phyloP scores from a whole-genome alignment of 306 rosid genomes.

The Leucaena leucocephala region DNA sequence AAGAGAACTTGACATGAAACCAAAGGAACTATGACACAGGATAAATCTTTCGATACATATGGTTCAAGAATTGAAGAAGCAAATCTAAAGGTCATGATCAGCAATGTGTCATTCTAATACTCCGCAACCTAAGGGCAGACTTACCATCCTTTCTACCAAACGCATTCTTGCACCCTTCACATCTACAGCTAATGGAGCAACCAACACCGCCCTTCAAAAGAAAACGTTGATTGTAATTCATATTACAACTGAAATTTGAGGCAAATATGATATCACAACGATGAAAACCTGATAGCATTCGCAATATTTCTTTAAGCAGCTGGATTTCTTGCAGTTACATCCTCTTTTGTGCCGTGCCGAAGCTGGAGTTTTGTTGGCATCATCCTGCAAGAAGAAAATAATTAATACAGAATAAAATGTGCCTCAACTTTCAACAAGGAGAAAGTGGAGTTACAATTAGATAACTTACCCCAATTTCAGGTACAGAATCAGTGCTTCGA shows the following conservation, averaged over 20 bases:
- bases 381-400: slow-evolving; percentile 56
- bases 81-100: background rate
- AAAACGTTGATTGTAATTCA: slow-evolving; percentile 44
- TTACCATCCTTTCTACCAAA: slow-evolving; percentile 89
- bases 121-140: slow-evolving; percentile 21
- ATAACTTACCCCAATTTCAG: slow-evolving; percentile 73
- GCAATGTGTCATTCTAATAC: slow-evolving; percentile 16
- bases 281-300: slow-evolving; percentile 85
- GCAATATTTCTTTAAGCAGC: slow-evolving; percentile 81
- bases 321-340: slow-evolving; percentile 96
- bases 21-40: background rate
- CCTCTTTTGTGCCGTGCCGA: slow-evolving; percentile 83
- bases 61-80: background rate
- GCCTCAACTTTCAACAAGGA: slow-evolving; percentile 18
- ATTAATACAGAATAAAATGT: slow-evolving; percentile 23
- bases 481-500: slow-evolving; percentile 56
- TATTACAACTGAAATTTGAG: slow-evolving; percentile 21
- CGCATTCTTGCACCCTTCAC: slow-evolving; percentile 85
- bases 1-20: slow-evolving; percentile 10
- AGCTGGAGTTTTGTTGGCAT: slow-evolving; percentile 81
- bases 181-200: slow-evolving; percentile 81
- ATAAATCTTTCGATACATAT: background rate
- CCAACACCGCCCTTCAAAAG: slow-evolving; percentile 82
- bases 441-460: slow-evolving; percentile 15
- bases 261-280: slow-evolving; percentile 21